Evolutionary conservation across 176 grass and related monocot species (phyloP).

Genomic region (Rhynchospora tenuis): DNA sequence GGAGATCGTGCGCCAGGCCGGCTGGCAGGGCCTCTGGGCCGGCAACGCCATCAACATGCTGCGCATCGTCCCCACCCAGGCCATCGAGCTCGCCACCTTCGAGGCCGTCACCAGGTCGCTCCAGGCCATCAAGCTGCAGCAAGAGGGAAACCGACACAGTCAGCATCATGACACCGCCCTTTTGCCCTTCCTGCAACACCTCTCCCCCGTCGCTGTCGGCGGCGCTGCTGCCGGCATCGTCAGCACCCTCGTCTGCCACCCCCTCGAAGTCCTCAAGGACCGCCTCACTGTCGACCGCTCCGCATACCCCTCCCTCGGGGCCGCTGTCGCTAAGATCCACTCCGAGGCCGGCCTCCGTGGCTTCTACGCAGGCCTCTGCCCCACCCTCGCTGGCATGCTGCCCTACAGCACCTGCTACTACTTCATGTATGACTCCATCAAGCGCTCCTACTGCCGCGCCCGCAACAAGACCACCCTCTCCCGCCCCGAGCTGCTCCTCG

Average conservation of each 20-base stretch:
- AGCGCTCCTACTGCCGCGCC: constrained; percentile 51
- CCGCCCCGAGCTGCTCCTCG: constrained; percentile 59
- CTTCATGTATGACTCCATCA: constrained; percentile 88
- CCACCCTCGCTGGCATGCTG: constrained; percentile 75
- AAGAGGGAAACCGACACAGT: too few species aligned
- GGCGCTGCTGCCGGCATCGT: constrained; percentile 70
- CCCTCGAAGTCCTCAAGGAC: constrained; percentile 95
- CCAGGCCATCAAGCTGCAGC: constrained; percentile 44
- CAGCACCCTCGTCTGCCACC: constrained; percentile 67
- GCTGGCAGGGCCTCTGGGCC: constrained; percentile 81
- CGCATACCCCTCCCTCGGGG: constrained; percentile 62
- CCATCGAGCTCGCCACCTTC: constrained; percentile 65
- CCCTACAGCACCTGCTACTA: constrained; percentile 96
- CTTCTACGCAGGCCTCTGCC: constrained; percentile 68
- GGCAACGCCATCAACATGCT: constrained; percentile 83
- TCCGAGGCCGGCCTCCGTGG: constrained; percentile 43
- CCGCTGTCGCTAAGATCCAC: constrained; percentile 63
- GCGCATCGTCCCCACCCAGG: constrained; percentile 66
- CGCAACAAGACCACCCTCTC: constrained; percentile 42
- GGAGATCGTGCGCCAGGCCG: constrained; percentile 59
- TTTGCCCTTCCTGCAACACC: constrained; percentile 32
- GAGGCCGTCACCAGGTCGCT: constrained; percentile 68
- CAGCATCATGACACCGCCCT: too few species aligned
- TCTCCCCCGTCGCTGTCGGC: constrained; percentile 58
- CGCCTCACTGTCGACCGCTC: constrained; percentile 48